phyloP scores from a whole-genome alignment of 208 protist species.

The Trypanosoma rangeli region DNA sequence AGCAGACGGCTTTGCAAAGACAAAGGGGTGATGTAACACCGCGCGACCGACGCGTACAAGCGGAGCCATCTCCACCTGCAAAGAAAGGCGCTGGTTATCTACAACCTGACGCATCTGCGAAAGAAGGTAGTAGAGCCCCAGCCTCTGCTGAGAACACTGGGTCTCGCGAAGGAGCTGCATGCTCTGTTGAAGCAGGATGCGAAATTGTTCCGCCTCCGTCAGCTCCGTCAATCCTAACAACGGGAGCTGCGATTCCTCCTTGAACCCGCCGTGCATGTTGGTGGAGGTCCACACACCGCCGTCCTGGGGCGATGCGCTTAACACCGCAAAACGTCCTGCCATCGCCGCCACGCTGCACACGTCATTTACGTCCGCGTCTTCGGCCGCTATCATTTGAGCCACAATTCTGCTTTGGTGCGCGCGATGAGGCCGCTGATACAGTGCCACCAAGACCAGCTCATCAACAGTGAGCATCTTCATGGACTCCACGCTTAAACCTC shows the following conservation, averaged over 20 bases:
- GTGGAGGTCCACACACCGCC: not conserved
- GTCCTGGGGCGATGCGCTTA: not conserved
- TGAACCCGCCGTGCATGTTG: not conserved
- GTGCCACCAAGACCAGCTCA: slow-evolving; percentile 36
- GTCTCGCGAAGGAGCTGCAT: slow-evolving; percentile 54
- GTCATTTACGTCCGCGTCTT: slow-evolving; percentile 10
- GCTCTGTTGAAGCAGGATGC: slow-evolving; percentile 52
- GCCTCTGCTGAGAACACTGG: slow-evolving; percentile 31
- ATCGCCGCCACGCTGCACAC: not conserved
- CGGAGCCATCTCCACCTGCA: slow-evolving; percentile 44
- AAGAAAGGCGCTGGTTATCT: slow-evolving; percentile 29
- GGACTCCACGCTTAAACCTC: not conserved
- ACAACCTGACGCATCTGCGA: slow-evolving; percentile 45
- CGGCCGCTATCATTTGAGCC: slow-evolving; percentile 38
- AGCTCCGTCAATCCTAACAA: not conserved
- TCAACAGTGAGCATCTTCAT: slow-evolving; percentile 20
- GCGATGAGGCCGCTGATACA: slow-evolving; percentile 41
- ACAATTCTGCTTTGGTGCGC: slow-evolving; percentile 26
- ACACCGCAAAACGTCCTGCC: not conserved
- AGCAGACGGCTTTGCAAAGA: slow-evolving; percentile 41
- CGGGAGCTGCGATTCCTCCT: not conserved
- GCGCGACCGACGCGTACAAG: slow-evolving; percentile 44
- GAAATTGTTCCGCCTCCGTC: slow-evolving; percentile 47
- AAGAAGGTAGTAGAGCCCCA: slow-evolving; percentile 67
- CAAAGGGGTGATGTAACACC: slow-evolving; percentile 64